A percentile compares a stretch with the other conserved stretches of the same genome.
phyloP scores from a whole-genome alignment of 2,329 filamentous ascomycete species.

The Camillea tinctor region DNA sequence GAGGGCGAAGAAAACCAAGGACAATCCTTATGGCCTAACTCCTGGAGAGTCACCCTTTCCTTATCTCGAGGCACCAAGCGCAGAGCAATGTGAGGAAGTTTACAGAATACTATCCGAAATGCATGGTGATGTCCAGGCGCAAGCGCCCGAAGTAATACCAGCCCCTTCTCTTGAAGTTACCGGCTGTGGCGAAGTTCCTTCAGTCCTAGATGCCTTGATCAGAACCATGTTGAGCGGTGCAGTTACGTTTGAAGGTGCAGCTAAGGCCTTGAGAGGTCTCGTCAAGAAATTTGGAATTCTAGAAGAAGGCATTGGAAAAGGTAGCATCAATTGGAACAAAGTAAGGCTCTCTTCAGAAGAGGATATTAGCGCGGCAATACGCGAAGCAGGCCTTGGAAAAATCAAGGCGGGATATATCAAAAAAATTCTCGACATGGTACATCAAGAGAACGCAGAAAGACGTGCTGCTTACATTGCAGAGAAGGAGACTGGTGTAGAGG shows the following conservation, averaged over 20 bases:
- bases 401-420: constrained; percentile 73
- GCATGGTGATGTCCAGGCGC: constrained; percentile 62
- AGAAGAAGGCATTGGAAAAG: constrained; percentile 62
- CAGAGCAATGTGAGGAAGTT: constrained; percentile 68
- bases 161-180: constrained; percentile 68
- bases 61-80: constrained; percentile 61
- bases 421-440: constrained; percentile 68
- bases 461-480: constrained; percentile 45
- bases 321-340: constrained; percentile 73
- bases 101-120: constrained; percentile 60
- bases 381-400: constrained; percentile 67
- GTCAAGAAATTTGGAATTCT: constrained; percentile 63
- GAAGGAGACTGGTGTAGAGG: constrained; percentile 39
- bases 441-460: constrained; percentile 59
- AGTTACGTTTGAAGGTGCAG: constrained; percentile 53
- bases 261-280: constrained; percentile 64
- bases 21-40: constrained; percentile 51
- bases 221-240: constrained; percentile 53
- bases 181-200: constrained; percentile 61
- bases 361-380: constrained; percentile 68
- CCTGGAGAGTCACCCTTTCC: constrained; percentile 66
- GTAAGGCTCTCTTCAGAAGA: constrained; percentile 58
- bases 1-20: constrained; percentile 28
- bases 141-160: constrained; percentile 62
- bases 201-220: constrained; percentile 52